These are phyloP conservation scores for Pyrenula aspistea DNA, from an alignment of 495 filamentous ascomycete species.

Conservation along the genomic window DNA sequence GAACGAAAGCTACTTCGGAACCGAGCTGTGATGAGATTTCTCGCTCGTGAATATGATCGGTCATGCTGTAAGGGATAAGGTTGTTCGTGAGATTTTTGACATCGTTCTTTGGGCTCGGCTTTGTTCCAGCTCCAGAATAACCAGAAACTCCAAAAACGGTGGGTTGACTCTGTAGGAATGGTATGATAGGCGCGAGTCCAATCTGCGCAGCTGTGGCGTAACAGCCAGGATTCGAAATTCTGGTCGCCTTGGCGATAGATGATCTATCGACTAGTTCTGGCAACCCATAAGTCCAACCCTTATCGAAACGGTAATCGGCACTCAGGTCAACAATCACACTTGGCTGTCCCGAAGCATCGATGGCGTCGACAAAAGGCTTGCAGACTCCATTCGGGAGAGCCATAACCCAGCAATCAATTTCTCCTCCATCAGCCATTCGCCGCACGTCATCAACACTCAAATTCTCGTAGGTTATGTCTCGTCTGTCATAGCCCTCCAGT, in stretches of 20 bases:
- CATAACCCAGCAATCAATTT: constrained; percentile 98
- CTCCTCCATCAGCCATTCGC: constrained; percentile 79
- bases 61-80: constrained; percentile 85
- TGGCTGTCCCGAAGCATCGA: constrained; percentile 58
- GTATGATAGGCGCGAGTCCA: constrained; percentile 73
- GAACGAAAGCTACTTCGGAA: constrained; percentile 71
- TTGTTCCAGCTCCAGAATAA: constrained; percentile 94
- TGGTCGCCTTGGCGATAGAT: constrained; percentile 67
- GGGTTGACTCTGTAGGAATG: constrained; percentile 67
- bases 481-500: constrained; percentile 83
- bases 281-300: constrained; percentile 88
- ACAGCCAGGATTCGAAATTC: constrained; percentile 91
- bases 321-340: constrained; percentile 87
- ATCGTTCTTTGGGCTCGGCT: constrained; percentile 92
- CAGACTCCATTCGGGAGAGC: constrained; percentile 94
- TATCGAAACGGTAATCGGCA: constrained; percentile 89
- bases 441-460: constrained; percentile 80
- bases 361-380: constrained; percentile 89
- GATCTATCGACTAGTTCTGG: constrained; percentile 74
- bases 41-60: constrained; percentile 91
- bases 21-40: constrained; percentile 79
- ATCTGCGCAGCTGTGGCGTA: constrained; percentile 96
- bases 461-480: constrained; percentile 90
- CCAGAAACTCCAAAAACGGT: constrained; percentile 89
- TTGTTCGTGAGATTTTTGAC: constrained; percentile 78